Percentiles rank a stretch among this genome's conserved stretches.
phyloP scores from a whole-genome alignment of 768 basidiomycete species.

The Boletus speciosus region DNA sequence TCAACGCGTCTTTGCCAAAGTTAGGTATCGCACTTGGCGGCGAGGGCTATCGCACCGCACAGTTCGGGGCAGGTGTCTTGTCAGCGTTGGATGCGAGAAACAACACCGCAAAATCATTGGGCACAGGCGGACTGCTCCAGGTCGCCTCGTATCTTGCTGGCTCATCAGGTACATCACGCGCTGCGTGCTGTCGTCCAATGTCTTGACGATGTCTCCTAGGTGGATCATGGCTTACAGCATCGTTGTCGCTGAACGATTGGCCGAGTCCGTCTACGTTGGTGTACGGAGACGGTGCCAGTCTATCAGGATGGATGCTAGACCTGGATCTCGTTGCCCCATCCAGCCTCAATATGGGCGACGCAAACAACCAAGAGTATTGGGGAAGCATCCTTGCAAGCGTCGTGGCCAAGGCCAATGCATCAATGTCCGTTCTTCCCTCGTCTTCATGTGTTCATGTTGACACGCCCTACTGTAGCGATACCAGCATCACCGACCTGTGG shows the following conservation, averaged over 20 bases:
- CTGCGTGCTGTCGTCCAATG: background rate
- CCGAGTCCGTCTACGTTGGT: constrained; percentile 56
- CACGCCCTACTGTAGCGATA: constrained; percentile 41
- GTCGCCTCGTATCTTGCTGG: constrained; percentile 67
- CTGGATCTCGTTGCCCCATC: constrained; percentile 53
- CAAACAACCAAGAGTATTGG: constrained; percentile 49
- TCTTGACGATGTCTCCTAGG: constrained; percentile 32
- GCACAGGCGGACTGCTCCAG: constrained; percentile 68
- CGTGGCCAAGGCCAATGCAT: constrained; percentile 50
- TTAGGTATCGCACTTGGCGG: constrained; percentile 69
- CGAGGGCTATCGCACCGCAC: constrained; percentile 65
- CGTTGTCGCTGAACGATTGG: constrained; percentile 62
- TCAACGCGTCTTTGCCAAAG: constrained; percentile 43
- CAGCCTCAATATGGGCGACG: constrained; percentile 44
- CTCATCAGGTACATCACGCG: constrained; percentile 49
- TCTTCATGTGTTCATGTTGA: background rate
- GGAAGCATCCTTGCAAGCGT: constrained; percentile 53
- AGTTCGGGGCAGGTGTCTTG: constrained; percentile 59
- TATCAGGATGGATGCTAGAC: constrained; percentile 57
- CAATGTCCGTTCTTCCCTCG: constrained; percentile 42
- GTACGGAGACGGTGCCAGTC: constrained; percentile 47
- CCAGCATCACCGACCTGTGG: constrained; percentile 64
- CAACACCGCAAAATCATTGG: constrained; percentile 48
- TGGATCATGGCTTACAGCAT: constrained; percentile 67
- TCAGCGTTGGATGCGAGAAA: constrained; percentile 62